Conservation (phyloP, 768 basidiomycete species). For the Lactifluus echinatus region DNA sequence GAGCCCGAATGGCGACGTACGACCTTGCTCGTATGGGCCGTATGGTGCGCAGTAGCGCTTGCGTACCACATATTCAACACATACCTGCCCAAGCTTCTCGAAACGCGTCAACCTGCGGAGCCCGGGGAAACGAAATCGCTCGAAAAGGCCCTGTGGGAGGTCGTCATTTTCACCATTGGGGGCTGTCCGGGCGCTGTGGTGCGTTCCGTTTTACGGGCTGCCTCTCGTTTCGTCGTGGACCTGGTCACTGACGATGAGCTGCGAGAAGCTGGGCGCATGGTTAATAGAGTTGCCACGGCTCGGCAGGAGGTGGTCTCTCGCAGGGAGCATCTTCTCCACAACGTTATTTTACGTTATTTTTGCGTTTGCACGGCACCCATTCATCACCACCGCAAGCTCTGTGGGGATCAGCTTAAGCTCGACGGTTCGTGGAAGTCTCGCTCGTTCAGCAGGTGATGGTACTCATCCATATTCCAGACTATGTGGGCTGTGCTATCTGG, state of each 20-base stretch:
- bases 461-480: slow-evolving; percentile 23
- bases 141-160: slow-evolving; percentile 68
- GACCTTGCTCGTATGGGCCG: slow-evolving; percentile 69
- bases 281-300: slow-evolving; percentile 56
- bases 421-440: slow-evolving; percentile 38
- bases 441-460: background rate
- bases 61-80: slow-evolving; percentile 93
- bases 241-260: background rate
- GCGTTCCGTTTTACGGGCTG: slow-evolving; percentile 24
- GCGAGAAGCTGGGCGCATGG: slow-evolving; percentile 68
- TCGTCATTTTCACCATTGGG: slow-evolving; percentile 77
- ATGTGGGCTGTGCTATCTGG: slow-evolving; percentile 89
- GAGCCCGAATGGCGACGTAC: slow-evolving; percentile 67
- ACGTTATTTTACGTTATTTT: slow-evolving; percentile 69
- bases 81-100: slow-evolving; percentile 78
- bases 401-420: slow-evolving; percentile 72
- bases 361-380: slow-evolving; percentile 44
- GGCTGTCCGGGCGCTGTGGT: slow-evolving; percentile 82
- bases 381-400: slow-evolving; percentile 57
- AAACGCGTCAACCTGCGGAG: slow-evolving; percentile 35
- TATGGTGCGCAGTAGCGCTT: slow-evolving; percentile 70
- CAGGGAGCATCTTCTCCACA: slow-evolving; percentile 66
- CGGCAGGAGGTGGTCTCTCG: slow-evolving; percentile 66
- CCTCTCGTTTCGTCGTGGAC: background rate
- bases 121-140: slow-evolving; percentile 35